Evolutionary conservation across 352 stramenopile species (phyloP).

Genomic region (Peronospora tabacina): DNA sequence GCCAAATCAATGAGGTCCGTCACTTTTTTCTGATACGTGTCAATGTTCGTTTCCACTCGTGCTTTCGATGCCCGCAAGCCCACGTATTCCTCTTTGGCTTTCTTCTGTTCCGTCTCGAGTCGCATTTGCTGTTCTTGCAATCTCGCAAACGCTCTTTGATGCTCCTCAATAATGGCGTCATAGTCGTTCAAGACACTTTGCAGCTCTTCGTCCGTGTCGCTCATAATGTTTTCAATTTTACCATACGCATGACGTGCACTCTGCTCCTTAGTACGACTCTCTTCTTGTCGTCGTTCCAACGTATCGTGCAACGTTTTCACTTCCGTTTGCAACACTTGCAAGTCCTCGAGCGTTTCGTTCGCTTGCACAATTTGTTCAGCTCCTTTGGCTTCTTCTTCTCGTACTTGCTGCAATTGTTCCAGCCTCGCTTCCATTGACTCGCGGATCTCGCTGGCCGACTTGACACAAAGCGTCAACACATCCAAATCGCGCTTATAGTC

Average conservation of each 20-base stretch:
- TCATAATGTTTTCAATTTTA: conserved; percentile 68
- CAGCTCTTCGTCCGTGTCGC: conserved; percentile 57
- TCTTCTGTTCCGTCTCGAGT: conserved; percentile 25
- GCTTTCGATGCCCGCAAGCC: conserved; percentile 34
- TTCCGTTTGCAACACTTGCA: conserved; percentile 41
- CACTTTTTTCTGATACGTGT: conserved; percentile 31
- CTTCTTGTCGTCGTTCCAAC: conserved; percentile 30
- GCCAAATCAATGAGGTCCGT: conserved; percentile 41
- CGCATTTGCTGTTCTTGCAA: conserved; percentile 32
- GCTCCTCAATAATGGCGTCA: conserved; percentile 41
- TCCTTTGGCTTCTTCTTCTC: conserved; percentile 30
- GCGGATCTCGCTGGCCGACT: conserved; percentile 40
- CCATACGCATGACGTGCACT: conserved; percentile 30
- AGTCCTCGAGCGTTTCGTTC: conserved; percentile 46
- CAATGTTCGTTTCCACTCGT: conserved; percentile 46
- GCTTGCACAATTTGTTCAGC: conserved; percentile 35
- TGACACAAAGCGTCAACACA: conserved; percentile 83
- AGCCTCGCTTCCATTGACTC: conserved; percentile 46
- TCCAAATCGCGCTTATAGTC: conserved; percentile 92
- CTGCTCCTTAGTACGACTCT: conserved; percentile 36
- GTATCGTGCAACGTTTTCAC: conserved; percentile 29
- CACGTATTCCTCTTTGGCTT: conserved; percentile 29
- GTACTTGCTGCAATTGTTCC: conserved; percentile 34
- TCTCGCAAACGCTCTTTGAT: conserved; percentile 26
- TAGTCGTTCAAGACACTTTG: conserved; percentile 45